Evolutionary conservation across 768 basidiomycete species (phyloP), one percentile per base, ranked within the genome.

Genomic region (Mycena leptocephala): DNA sequence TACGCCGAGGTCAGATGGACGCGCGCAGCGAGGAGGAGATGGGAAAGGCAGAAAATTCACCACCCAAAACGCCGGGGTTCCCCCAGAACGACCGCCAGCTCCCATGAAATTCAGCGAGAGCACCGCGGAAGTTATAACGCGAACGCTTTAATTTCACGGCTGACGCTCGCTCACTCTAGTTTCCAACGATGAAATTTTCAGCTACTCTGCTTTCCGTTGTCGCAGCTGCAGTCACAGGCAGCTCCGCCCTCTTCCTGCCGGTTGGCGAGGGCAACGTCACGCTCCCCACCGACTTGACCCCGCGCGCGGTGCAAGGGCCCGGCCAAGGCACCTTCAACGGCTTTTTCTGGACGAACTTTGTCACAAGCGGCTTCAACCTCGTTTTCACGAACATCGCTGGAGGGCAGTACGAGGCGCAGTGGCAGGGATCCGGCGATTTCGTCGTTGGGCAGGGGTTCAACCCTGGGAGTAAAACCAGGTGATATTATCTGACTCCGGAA

Each of bases 321-420:
- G 76, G 76, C 35, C 55, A 61, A 46, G 76, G 76, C 55, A 73
- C 71, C 28, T 77, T 72, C 71, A 35, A 77, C 33, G 76, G 76
- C 16, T 68, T 77, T 35, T 77, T 72, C 72, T 77, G 71, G 76
- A 20, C 39, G 13, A 73, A 48, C 53, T 77, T 68, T 26, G 71
- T 73, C 39, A 28, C 76, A 9, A 37, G 71, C 51, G 26, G 61
- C 13, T 73, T 77, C 62, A n/a, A 55, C 61, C 22, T 73, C n/a
- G 35, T 53, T 28, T 76, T 72, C n/a, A 77, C 64, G 30, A 77
- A 77, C 41, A 77, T 77, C 51, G 76, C 76, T 24, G 76, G 76
- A 20, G 76, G 76, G 24, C 59, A 77, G 53, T 77, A 46, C 48
- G 70, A 72, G 53, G 71, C 46, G 20, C 76, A 77, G 24, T 77